Evolutionary conservation across 2,329 filamentous ascomycete genomes (phyloP).

Genomic region (Cryphonectria radicalis): DNA sequence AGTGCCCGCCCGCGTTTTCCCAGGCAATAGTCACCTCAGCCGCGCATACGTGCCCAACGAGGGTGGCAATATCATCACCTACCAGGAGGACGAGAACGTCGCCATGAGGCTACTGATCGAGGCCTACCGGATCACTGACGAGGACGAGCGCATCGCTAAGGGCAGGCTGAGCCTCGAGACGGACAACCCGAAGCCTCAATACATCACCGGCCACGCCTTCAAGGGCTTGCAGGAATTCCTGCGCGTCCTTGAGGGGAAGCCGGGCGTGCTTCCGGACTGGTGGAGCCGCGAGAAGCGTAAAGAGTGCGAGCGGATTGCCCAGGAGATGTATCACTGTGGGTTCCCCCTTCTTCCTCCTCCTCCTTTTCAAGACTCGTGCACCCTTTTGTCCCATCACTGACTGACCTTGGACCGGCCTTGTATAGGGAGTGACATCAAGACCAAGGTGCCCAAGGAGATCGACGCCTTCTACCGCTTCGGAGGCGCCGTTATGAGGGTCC

Average conservation of each 20-base stretch:
- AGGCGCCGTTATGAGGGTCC: background rate
- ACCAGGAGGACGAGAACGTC: background rate
- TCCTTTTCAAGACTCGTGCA: background rate
- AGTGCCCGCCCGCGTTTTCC: constrained; percentile 5
- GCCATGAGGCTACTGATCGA: constrained; percentile 6
- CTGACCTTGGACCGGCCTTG: background rate
- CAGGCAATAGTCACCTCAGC: constrained; percentile 3
- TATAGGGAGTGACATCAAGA: constrained; percentile 2
- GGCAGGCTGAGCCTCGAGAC: constrained; percentile 3
- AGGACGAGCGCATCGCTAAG: constrained; percentile 8
- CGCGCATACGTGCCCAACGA: background rate
- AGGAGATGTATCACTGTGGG: constrained; percentile 2
- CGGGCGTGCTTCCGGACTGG: background rate
- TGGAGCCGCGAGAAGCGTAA: constrained; percentile 2
- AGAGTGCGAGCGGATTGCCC: background rate
- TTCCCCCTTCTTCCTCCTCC: background rate
- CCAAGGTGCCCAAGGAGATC: constrained; percentile 4
- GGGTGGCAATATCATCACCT: background rate
- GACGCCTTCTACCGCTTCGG: background rate
- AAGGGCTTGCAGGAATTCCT: background rate
- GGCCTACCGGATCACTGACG: constrained; percentile 4
- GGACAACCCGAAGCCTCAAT: background rate
- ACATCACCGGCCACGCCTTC: constrained; percentile 9
- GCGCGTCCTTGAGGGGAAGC: background rate
- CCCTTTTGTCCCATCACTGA: background rate